These are phyloP conservation scores for Solanum chiquidenum DNA, from an alignment of 257 asterid genomes.

Conservation along the genomic window DNA sequence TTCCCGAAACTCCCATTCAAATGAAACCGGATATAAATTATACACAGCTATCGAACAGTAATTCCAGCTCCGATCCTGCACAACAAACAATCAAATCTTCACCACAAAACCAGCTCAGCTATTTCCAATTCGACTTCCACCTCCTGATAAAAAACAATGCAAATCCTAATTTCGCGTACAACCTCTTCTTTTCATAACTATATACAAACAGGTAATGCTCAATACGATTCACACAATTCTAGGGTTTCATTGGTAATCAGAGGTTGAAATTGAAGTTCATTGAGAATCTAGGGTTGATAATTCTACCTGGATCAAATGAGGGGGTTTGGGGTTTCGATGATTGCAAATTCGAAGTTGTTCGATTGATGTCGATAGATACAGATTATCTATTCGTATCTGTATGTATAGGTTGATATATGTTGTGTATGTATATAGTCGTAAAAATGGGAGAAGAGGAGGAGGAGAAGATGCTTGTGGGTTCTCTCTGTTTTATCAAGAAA, in stretches of 20 bases:
- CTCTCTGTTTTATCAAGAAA: constrained; percentile 2
- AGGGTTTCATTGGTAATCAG: constrained; percentile 19
- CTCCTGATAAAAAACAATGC: neutral
- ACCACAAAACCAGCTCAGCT: neutral
- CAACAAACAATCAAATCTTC: neutral
- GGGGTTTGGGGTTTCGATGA: constrained; percentile 10
- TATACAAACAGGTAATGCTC: neutral
- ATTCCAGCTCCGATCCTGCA: neutral
- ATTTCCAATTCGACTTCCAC: neutral
- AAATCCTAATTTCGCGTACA: neutral
- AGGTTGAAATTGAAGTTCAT: constrained; percentile 7
- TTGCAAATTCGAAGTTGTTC: constrained; percentile 22
- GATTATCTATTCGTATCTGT: neutral
- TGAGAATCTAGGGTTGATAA: constrained; percentile 14
- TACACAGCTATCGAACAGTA: constrained; percentile 3
- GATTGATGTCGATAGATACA: constrained; percentile 5
- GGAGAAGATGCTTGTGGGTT: neutral
- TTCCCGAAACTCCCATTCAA: constrained; percentile 3
- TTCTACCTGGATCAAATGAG: constrained; percentile 21
- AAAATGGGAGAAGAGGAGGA: constrained; percentile 9
- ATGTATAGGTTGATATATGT: neutral
- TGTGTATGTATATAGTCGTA: constrained; percentile 2
- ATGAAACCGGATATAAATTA: constrained; percentile 4
- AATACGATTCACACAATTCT: neutral
- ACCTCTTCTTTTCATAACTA: neutral